A percentile compares a stretch with the other conserved stretches of the same genome.
phyloP scores from a whole-genome alignment of 768 basidiomycete species.

The Pleurotus sapidus region DNA sequence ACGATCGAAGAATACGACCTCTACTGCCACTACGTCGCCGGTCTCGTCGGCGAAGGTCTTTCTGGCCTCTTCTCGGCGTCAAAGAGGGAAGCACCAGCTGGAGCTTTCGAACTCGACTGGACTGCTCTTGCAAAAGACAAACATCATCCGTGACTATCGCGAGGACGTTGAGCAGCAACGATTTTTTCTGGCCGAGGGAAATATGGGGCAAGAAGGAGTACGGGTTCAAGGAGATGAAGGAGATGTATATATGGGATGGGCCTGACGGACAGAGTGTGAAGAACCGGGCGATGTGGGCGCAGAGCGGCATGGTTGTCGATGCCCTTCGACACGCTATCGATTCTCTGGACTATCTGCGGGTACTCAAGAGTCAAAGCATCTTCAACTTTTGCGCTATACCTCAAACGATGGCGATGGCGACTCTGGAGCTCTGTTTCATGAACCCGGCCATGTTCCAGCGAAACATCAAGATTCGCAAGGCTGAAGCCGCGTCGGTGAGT shows the following conservation, averaged over 20 bases:
- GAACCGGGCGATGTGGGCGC: conserved; percentile 67
- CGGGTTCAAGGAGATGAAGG: conserved; percentile 69
- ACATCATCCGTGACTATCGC: conserved; percentile 93
- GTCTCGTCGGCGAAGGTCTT: conserved; percentile 94
- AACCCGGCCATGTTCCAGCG: conserved; percentile 80
- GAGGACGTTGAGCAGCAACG: conserved; percentile 86
- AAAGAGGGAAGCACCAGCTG: conserved; percentile 80
- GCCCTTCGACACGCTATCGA: conserved; percentile 83
- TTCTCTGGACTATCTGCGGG: conserved; percentile 82
- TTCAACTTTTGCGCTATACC: conserved; percentile 98
- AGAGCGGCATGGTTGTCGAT: conserved; percentile 88
- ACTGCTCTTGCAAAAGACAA: conserved; percentile 93
- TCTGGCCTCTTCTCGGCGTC: conserved; percentile 86
- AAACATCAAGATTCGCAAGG: conserved; percentile 95
- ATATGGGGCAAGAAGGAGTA: conserved; percentile 73
- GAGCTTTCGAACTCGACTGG: conserved; percentile 94
- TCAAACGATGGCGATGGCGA: conserved; percentile 93
- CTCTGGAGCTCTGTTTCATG: conserved; percentile 90
- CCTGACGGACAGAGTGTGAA: conserved; percentile 45
- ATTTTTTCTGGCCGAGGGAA: conserved; percentile 91
- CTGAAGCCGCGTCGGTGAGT: conserved; percentile 78
- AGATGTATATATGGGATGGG: conserved; percentile 45
- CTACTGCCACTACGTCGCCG: conserved; percentile 98
- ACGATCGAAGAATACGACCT: conserved; percentile 88
- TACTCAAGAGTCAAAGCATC: conserved; percentile 87